Evolutionary conservation across 345 rosid genomes (phyloP).

Genomic region (Eucalyptus tenuipes): DNA sequence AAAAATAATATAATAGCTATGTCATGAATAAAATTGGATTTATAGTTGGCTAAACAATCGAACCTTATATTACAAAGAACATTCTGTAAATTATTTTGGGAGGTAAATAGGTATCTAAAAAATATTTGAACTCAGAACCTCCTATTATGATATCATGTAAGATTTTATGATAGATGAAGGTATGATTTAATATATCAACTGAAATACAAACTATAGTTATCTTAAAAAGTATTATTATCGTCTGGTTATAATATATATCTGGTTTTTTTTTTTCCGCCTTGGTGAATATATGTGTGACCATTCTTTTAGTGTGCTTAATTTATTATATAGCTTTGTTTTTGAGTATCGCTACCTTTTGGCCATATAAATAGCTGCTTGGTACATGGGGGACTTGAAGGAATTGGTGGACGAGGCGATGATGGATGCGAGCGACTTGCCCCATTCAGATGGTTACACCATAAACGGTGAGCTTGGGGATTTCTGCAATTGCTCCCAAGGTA

Average conservation of each 20-base stretch:
- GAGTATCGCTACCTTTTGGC: not conserved
- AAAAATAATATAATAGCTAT: not conserved
- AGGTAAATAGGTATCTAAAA: not conserved
- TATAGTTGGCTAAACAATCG: not conserved
- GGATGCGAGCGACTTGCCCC: not conserved
- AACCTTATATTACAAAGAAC: not conserved
- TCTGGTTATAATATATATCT: not conserved
- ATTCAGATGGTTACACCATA: not conserved
- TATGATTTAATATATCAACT: not conserved
- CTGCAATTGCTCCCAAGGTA: conserved; percentile 1
- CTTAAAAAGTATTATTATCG: not conserved
- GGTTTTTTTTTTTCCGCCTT: not conserved
- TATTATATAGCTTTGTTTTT: not conserved
- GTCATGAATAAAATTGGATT: not conserved
- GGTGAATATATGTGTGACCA: not conserved
- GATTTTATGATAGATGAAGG: not conserved
- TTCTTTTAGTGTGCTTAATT: not conserved
- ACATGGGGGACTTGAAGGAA: not conserved
- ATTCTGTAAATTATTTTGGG: not conserved
- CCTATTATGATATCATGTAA: not conserved
- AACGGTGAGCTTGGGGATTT: conserved; percentile 11
- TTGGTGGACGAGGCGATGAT: not conserved
- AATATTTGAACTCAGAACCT: not conserved
- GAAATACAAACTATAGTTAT: not conserved
- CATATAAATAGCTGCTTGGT: not conserved